Percentiles rank a stretch among this genome's conserved stretches.
Evolutionary conservation across 225 moss, liverwort and hornwort species (phyloP).

Genomic region (Marchantia polymorpha): DNA sequence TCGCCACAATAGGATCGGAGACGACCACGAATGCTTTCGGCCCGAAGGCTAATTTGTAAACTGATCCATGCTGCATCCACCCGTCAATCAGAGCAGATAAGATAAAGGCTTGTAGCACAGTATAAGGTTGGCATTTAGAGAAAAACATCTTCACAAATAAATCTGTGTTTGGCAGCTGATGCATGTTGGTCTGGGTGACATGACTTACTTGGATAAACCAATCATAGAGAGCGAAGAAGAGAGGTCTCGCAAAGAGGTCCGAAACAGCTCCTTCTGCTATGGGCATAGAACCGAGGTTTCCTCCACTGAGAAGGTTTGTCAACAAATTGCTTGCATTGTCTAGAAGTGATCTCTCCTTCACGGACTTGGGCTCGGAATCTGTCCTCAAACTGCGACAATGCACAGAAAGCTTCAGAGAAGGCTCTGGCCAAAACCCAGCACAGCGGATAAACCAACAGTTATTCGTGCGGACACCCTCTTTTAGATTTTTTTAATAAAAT

Average conservation of each 20-base stretch:
- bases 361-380: slow-evolving; percentile 47
- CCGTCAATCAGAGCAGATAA: not conserved
- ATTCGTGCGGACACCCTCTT: not conserved
- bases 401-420: not conserved
- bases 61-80: slow-evolving; percentile 79
- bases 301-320: slow-evolving; percentile 83
- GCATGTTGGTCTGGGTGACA: not conserved
- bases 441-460: not conserved
- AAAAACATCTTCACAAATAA: not conserved
- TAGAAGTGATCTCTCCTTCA: slow-evolving; percentile 55
- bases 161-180: not conserved
- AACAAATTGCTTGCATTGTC: slow-evolving; percentile 95
- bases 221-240: slow-evolving; percentile 94
- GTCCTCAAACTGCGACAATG: slow-evolving; percentile 53
- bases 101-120: not conserved
- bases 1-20: slow-evolving; percentile 87
- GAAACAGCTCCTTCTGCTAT: slow-evolving; percentile 77
- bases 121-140: not conserved
- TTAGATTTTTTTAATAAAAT: not conserved
- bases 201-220: slow-evolving; percentile 85
- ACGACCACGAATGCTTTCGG: slow-evolving; percentile 98
- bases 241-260: slow-evolving; percentile 72
- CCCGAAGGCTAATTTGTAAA: slow-evolving; percentile 97
- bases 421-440: not conserved
- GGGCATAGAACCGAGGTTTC: slow-evolving; percentile 84